Evolutionary conservation across 257 asterid species (phyloP), one percentile per base, ranked within the genome.

Genomic region (Primulina tabacum): DNA sequence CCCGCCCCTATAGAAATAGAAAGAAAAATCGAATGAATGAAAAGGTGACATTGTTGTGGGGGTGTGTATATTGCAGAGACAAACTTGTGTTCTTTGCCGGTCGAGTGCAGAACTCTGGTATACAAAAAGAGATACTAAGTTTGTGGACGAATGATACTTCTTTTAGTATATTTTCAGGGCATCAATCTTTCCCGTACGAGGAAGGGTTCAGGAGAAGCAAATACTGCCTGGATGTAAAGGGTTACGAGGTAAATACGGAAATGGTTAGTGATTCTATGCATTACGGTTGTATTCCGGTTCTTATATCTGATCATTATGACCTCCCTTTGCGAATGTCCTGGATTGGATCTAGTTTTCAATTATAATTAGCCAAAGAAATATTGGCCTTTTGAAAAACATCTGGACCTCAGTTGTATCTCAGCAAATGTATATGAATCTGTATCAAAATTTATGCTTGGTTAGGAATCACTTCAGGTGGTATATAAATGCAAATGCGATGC

Each of bases 211-310:
- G 65, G 76, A 80, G 73, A 67, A 88, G 97, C 81, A 88, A 68
- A 78, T 90, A 78, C 76, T 90, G 97, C 76, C 96, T 88, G 40
- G 96, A 90, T 8, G 73, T 90, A 24, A 90, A 78, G 76, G 97
- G 97, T 16, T 90, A 90, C 35, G 97, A 90, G 80, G 97, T 90
- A 55, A 90, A 90, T 73, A 90, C 97, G 6, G 96, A 96, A 28
- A 85, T 96, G 71, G 78, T 90, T 43, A 86, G 88, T 18, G 96
- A 88, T 79, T 92, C 96, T 10, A 80, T 90, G 74, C 96, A 79
- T n/a, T 79, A 84, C 17, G 96, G 97, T 5, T 90, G 96, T 64
- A 47, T 90, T 43, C 97, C 97, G 3, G 92, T 90, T 47, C 64
- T 90, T 40, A 76, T 90, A 74, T 90, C 97, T 5, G 82, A 90